Evolutionary conservation across 169 alveolate genomes (phyloP), one percentile per base, ranked within the genome.

Genomic region (Toxoplasma gondii): DNA sequence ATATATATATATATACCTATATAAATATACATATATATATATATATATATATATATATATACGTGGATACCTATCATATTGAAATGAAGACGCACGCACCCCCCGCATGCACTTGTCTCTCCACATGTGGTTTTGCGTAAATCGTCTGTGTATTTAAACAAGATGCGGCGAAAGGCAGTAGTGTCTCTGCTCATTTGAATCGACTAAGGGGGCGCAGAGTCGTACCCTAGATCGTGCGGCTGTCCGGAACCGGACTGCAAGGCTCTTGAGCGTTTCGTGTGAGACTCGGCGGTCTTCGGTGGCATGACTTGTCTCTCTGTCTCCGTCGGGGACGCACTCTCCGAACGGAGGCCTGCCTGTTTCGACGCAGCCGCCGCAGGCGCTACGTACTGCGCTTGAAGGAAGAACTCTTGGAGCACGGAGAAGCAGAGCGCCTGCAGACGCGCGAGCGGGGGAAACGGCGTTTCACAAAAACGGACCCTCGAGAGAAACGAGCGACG

Each of bases 391-490:
- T 82, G 69, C 16, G 90, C 90, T 82, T 82, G 90, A 7, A 29
- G 34, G 38, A 82, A 82, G 34, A 24, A 82, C 36, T 82, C 90
- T 43, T 82, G 90, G 44, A 82, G 64, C 4, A 82, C 67, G 34
- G 90, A 82, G 38, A 82, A 82, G 29, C 90, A 82, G 12, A 82
- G 64, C 19, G 90, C 90, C 90, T 82, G 90, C 53, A 39, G 43
- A 36, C 10, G 9, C 27, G n/a, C 43, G 84, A n/a, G 86, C 12
- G 44, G n/a, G 7, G 82, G 17, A 29, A 5, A 31, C 49, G n/a
- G 29, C 22, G 86, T 24, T 24, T 24, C 45, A 78, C 9, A 78
- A 9, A 78, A 45, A 12, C 58, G 12, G 58, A 49, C 58, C 22
- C 58, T 12, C 58, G 58, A 64, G n/a, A 64, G 4, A 49, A 49